Base-by-base conservation (phyloP, 805 yeast species). In the Osmozyma mogii region DNA sequence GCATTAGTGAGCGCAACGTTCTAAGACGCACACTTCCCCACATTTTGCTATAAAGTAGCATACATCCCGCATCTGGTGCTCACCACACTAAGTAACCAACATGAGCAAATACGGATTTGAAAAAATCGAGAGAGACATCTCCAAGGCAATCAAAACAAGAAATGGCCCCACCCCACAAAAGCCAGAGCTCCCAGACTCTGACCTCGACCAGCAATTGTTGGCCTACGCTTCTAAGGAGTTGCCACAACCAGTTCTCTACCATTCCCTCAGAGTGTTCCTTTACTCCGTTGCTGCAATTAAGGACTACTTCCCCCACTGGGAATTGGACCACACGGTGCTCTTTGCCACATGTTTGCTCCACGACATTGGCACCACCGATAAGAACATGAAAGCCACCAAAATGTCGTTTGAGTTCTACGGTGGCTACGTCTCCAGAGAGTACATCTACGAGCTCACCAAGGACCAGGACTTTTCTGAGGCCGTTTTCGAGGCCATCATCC, bases 341-440 rank as follows among this genome's bases (percentile, higher is more conserved):
- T 53, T 45, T 28, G 46, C 43, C n/a, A 52, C 61, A 12, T 31
- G 54, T 22, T 45, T 55, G 34, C 43, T 55, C 27, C 61, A 55
- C 36, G 61, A 55, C 35, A 55, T 54, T 28, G 61, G 50, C 4
- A 53, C 60, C 32, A 54, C 58, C n/a, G 44, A 41, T 17, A 44
- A 51, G 27, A 53, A 54, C 29, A 51, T 55, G 57, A 34, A 27
- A 3, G 51, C 54, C 13, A 53, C 61, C 19, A 53, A 54, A 29
- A 35, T 55, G 45, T 53, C 59, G 21, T 55, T 55, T 36, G 61
- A 55, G 30, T 51, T 50, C 37, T 52, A 49, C 30, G 61, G 61
- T 4, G 61, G 60, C 2, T 29, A 53, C 10, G 25, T 55, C 17
- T 40, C 57, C 4, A 25, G 51, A 7, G 58, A 52, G 16, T 37